Conservation (phyloP, 202 grass and related monocot species). For the Setaria italica region DNA sequence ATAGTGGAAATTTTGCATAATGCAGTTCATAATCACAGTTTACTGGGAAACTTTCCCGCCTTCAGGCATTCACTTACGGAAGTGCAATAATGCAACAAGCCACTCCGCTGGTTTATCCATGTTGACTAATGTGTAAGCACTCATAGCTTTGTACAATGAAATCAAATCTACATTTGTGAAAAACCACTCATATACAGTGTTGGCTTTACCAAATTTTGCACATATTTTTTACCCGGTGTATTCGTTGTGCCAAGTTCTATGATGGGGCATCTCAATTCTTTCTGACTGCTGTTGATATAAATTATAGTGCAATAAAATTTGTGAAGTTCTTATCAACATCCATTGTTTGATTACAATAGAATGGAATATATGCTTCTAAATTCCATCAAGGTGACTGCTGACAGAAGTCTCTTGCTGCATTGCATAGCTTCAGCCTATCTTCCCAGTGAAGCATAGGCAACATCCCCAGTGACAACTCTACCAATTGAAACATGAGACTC, state of each 20-base stretch:
- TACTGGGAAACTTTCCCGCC: background rate
- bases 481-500: background rate
- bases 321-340: background rate
- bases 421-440: background rate
- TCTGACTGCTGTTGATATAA: background rate
- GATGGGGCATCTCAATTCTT: background rate
- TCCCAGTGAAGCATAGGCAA: background rate
- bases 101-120: background rate
- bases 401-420: background rate
- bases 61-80: slow-evolving; percentile 27
- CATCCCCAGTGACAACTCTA: background rate
- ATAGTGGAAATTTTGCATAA: slow-evolving; percentile 26
- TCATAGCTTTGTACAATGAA: background rate
- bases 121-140: background rate
- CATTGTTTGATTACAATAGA: background rate
- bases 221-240: background rate
- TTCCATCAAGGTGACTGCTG: background rate
- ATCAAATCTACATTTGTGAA: background rate
- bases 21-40: slow-evolving; percentile 26
- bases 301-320: background rate
- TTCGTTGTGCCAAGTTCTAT: background rate
- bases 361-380: background rate
- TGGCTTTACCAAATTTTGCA: background rate
- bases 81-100: slow-evolving; percentile 22
- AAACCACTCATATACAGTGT: background rate